A percentile compares a stretch with the other conserved stretches of the same genome.
Conservation (phyloP, 2,329 filamentous ascomycete species). For the Akanthomyces lecanii region DNA sequence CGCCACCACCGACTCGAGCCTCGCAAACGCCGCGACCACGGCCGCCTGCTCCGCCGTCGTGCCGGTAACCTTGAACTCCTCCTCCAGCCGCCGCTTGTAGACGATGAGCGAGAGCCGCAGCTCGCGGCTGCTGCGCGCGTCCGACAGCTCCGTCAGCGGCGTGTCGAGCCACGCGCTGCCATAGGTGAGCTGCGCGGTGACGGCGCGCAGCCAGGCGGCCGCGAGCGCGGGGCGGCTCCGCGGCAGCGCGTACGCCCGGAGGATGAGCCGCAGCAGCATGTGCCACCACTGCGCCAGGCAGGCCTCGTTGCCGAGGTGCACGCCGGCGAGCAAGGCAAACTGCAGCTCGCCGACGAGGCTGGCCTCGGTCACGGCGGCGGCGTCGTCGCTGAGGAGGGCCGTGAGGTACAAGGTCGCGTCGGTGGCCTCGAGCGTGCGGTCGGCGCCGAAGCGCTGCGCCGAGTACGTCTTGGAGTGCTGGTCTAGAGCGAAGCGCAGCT, state of each 20-base stretch:
- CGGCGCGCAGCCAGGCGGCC: conserved; percentile 42
- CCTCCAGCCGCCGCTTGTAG: conserved; percentile 52
- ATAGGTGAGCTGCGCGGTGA: conserved; percentile 54
- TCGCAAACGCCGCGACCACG: conserved; percentile 38
- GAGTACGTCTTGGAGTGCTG: conserved; percentile 41
- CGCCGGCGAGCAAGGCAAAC: conserved; percentile 54
- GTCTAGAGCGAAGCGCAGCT: conserved; percentile 47
- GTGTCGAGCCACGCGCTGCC: conserved; percentile 45
- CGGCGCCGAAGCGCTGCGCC: conserved; percentile 32
- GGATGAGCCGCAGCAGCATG: conserved; percentile 46
- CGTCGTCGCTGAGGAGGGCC: conserved; percentile 32
- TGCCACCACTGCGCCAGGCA: conserved; percentile 62
- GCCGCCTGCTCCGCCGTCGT: conserved; percentile 27
- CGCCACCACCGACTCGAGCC: conserved; percentile 30
- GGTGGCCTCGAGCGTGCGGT: conserved; percentile 40
- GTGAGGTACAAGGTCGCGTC: conserved; percentile 47
- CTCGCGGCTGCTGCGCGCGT: conserved; percentile 26
- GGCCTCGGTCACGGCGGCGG: conserved; percentile 26
- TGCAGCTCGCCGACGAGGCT: conserved; percentile 58
- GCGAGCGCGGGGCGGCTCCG: conserved; percentile 40
- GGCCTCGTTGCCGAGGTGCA: conserved; percentile 53
- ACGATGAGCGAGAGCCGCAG: conserved; percentile 47
- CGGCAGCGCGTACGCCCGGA: conserved; percentile 47
- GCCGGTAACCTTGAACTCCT: conserved; percentile 32
- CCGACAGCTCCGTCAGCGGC: conserved; percentile 37